Evolutionary conservation across 2,329 filamentous ascomycete species (phyloP), one percentile per base, ranked within the genome.

Genomic region (Coniochaeta sp.): DNA sequence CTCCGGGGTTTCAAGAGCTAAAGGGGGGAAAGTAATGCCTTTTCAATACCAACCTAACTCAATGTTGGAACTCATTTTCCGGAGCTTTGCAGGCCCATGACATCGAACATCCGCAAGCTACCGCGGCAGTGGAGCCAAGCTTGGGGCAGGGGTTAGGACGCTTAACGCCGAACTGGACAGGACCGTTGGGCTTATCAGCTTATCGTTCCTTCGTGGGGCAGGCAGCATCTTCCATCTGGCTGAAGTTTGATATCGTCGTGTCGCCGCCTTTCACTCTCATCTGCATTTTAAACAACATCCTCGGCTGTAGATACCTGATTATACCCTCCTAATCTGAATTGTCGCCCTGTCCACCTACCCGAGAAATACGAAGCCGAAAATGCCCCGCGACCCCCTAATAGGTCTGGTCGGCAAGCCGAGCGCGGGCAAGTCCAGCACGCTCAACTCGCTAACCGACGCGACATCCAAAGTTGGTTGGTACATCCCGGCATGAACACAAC

Each of bases 381-480:
- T 99, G 94, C 89, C 90, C 66, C 89, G 92, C 66, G 94, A 97
- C 78, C 92, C 94, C 26, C 77, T 99, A 50, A 95, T 97, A 62
- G 94, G 89, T 61, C 83, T 99, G 52, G 94, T 97, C 52, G 94
- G 94, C 68, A 96, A 96, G 76, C 91, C 91, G 47, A 89, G 83
- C 52, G 82, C 82, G 38, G 84, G 84, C 65, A 87, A 87, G 71
- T 85, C 81, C 64, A 86, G 83, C 56, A 87, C 82, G 56, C 73
- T 87, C 61, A 87, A 87, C 74, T 95, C 90, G 71, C 78, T 99
- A 70, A 99, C 94, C 59, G 94, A 99, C 74, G 92, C 94, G 61
- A 85, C 87, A 57, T 96, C 92, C 61, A 99, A 99, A 96, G 92
- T 97, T 77, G 94, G 94, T 96, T 77, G 74, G 91, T 89, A 73